These are phyloP conservation scores for Cynanchum wilfordii DNA, from an alignment of 257 asterid genomes.

Conservation along the genomic window DNA sequence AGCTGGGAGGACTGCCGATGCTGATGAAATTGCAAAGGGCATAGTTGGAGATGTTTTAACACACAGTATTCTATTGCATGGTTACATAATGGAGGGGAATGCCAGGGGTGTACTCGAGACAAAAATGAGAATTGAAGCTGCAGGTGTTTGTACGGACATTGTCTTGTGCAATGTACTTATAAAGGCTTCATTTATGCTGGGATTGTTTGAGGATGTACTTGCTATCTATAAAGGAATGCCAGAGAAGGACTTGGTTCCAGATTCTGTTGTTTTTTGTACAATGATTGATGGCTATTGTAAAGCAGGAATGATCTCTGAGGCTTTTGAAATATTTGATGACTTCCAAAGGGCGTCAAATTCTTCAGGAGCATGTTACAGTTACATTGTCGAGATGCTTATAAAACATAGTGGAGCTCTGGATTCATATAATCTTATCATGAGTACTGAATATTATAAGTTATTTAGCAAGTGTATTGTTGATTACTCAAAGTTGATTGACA, in stretches of 20 bases:
- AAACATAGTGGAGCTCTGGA: slow-evolving; percentile 49
- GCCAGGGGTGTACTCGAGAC: slow-evolving; percentile 48
- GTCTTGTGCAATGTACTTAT: slow-evolving; percentile 66
- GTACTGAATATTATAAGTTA: slow-evolving; percentile 37
- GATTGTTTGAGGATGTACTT: slow-evolving; percentile 70
- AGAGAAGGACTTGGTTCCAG: slow-evolving; percentile 41
- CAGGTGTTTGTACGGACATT: slow-evolving; percentile 48
- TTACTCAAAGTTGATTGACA: slow-evolving; percentile 52
- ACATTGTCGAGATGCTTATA: slow-evolving; percentile 41
- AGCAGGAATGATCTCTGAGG: slow-evolving; percentile 59
- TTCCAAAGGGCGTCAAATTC: slow-evolving; percentile 38
- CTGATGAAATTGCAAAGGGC: slow-evolving; percentile 55
- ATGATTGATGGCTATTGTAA: slow-evolving; percentile 73
- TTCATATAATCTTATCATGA: slow-evolving; percentile 59
- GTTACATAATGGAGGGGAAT: slow-evolving; percentile 59
- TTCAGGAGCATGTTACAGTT: slow-evolving; percentile 50
- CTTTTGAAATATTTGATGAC: slow-evolving; percentile 62
- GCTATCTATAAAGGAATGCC: slow-evolving; percentile 45
- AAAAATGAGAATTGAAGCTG: slow-evolving; percentile 47
- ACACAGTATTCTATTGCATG: slow-evolving; percentile 60
- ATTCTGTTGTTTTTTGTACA: slow-evolving; percentile 46
- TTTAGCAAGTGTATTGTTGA: slow-evolving; percentile 44
- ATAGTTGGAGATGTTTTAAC: slow-evolving; percentile 62
- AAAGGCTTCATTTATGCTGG: slow-evolving; percentile 66
- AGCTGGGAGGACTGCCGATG: slow-evolving; percentile 67